Base-by-base conservation (phyloP, 2,329 filamentous ascomycete genomes). In the Calonectria pseudoreteaudii region DNA sequence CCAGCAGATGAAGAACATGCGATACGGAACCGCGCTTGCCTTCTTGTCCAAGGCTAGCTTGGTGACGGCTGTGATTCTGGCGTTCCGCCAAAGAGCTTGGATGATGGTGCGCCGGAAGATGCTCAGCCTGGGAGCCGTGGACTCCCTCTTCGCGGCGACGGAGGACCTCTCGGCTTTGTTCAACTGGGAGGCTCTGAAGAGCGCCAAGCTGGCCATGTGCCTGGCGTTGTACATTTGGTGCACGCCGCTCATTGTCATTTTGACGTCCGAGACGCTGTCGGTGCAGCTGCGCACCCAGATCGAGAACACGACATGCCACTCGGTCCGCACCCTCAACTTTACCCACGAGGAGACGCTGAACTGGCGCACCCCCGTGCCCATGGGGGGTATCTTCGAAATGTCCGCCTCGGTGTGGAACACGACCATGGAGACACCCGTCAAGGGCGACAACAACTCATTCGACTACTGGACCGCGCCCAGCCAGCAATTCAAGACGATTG, bases 81-180 rank as follows among this genome's bases (percentile, higher is more conserved):
- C 79, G 11, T 80, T 80, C 44, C 79, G 77, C 20, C 79, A 80
- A 23, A 71, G 77, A 23, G 79, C 79, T 5, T 72, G 80, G 67
- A 78, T 79, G 79, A 79, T 79, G 76, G 79, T 80, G 41, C 78
- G 79, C n/a, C 76, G 75, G 60, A 80, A 80, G 67, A 78, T 80
- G 60, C 75, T 80, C 18, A 77, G 75, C 20, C 67, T 80, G 11
- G 75, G 73, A 9, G 80, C 79, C 10, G 78, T 80, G 26, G 79
- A 80, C 73, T 80, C 79, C 0, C 78, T 80, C 9, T 80, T 80
- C 26, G 78, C 78, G 1, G 77, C 79, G 5, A 76, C 77, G 5
- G 78, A 80, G 36, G 78, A 80, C 60, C 66, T 80, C 28, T 77
- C 77, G 13, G 79, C 77, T 9, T 36, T 80, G 30, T 74, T 80